phyloP scores from a whole-genome alignment of 345 rosid species.

The Chamaenerion angustifolium region DNA sequence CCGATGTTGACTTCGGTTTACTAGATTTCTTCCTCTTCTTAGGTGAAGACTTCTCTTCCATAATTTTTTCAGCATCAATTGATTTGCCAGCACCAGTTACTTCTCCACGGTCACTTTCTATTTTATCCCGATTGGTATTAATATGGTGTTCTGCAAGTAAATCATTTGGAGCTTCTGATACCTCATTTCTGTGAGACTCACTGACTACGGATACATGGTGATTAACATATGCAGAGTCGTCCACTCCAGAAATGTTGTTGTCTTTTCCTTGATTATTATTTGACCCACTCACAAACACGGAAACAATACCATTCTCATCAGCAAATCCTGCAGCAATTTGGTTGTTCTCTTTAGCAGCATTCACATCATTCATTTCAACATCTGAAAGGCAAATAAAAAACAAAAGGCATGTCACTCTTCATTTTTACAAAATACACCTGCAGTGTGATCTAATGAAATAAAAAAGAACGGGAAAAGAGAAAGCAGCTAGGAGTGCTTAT shows the following conservation, averaged over 20 bases:
- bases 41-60: not conserved
- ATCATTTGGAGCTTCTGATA: not conserved
- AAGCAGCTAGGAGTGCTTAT: no score
- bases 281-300: not conserved
- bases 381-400: not conserved
- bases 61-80: not conserved
- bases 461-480: slow-evolving; percentile 3
- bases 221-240: not conserved
- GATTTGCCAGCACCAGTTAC: not conserved
- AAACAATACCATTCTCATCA: not conserved
- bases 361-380: slow-evolving; percentile 4
- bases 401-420: not conserved
- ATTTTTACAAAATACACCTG: not conserved
- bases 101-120: not conserved
- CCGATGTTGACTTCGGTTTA: not conserved
- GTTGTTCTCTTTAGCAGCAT: not conserved
- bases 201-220: not conserved
- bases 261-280: not conserved
- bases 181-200: not conserved
- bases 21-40: slow-evolving; percentile 11
- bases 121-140: slow-evolving; percentile 3
- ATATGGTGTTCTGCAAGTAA: not conserved
- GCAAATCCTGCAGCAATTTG: slow-evolving; percentile 1
- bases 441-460: not conserved
- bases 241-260: not conserved